phyloP scores from a whole-genome alignment of 192 early-diverging fungal genomes.

The Chytriomyces hyalinus region DNA sequence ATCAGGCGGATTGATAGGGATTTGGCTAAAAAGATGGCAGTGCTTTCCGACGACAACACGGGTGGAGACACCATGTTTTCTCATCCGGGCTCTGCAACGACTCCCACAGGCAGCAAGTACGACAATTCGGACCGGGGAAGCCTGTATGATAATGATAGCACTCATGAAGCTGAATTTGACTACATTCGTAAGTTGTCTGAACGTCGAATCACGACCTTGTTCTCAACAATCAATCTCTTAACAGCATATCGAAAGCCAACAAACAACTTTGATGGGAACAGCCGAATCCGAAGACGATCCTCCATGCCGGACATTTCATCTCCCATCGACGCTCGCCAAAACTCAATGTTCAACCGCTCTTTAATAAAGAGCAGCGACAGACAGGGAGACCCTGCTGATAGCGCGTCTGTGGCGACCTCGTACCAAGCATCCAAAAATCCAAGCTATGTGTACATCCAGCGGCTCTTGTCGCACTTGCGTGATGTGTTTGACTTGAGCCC shows the following conservation, averaged over 20 bases:
- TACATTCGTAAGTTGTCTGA: not conserved
- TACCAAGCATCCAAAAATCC: constrained; percentile 31
- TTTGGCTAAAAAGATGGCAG: not conserved
- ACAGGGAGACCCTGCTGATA: not conserved
- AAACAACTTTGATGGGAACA: not conserved
- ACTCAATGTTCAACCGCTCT: not conserved
- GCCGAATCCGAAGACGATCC: constrained; percentile 14
- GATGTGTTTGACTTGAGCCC: constrained; percentile 68
- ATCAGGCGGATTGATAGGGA: constrained; percentile 8
- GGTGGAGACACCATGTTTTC: not conserved
- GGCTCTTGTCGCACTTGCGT: constrained; percentile 57
- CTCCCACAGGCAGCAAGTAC: not conserved
- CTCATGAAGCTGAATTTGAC: constrained; percentile 34
- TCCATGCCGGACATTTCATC: constrained; percentile 27
- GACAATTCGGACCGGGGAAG: constrained; percentile 14
- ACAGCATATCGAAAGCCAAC: not conserved
- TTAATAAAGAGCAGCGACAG: not conserved
- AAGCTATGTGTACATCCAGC: constrained; percentile 42
- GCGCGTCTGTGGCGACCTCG: constrained; percentile 15
- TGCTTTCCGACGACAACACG: constrained; percentile 8
- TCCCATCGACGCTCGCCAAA: constrained; percentile 14
- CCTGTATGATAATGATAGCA: constrained; percentile 30
- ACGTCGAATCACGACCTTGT: not conserved
- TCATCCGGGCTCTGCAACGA: not conserved
- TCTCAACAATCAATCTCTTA: not conserved